These are phyloP conservation scores for Streptanthus diversifolius DNA, from an alignment of 345 rosid species.

Conservation along the genomic window DNA sequence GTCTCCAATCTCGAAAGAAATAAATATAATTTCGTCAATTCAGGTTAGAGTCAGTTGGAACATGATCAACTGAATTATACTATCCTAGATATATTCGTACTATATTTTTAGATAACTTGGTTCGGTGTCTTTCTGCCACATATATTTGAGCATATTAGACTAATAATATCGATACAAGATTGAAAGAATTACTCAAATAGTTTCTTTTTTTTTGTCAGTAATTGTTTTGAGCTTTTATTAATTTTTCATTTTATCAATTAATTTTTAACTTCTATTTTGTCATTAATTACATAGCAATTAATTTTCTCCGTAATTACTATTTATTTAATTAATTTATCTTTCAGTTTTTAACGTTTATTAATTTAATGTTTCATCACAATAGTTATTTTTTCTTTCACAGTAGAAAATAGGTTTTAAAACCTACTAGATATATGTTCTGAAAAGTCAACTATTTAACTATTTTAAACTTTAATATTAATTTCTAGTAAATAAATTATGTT, in stretches of 20 bases:
- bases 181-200: not conserved
- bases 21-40: not conserved
- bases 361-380: too few relatives aligned
- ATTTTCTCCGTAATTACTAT: too few relatives aligned
- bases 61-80: not conserved
- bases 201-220: not conserved
- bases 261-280: too few relatives aligned
- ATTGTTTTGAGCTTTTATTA: not conserved
- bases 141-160: not conserved
- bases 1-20: slow-evolving; percentile 6
- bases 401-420: not conserved
- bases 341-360: too few relatives aligned
- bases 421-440: too few relatives aligned
- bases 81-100: not conserved
- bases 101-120: not conserved
- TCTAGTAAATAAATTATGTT: too few relatives aligned
- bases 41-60: not conserved
- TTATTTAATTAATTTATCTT: too few relatives aligned
- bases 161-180: not conserved
- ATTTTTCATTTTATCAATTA: too few relatives aligned
- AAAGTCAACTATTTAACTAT: too few relatives aligned
- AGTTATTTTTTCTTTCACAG: not conserved
- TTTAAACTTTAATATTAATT: too few relatives aligned
- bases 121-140: not conserved
- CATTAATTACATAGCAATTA: too few relatives aligned